Percentiles rank a stretch among this genome's conserved stretches.
These are phyloP conservation scores for Stachybotrys chlorohalonatus DNA, from an alignment of 2,329 filamentous ascomycete species.

Conservation along the genomic window DNA sequence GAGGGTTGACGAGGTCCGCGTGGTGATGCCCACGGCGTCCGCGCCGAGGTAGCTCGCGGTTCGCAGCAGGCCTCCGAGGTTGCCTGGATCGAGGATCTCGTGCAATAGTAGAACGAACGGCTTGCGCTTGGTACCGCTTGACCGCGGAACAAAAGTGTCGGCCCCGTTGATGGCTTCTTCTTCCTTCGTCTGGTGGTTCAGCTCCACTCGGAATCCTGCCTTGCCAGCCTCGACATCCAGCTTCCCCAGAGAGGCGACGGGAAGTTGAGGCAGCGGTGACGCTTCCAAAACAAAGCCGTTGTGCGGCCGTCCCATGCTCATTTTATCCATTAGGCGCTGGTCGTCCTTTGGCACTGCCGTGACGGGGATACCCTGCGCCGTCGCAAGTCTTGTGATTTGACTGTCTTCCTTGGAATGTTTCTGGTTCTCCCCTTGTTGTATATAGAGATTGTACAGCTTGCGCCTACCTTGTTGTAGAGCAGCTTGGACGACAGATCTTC, in stretches of 20 bases:
- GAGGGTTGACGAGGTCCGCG: constrained; percentile 62
- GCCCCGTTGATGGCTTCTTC: constrained; percentile 66
- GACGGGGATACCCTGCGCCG: constrained; percentile 41
- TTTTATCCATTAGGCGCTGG: constrained; percentile 68
- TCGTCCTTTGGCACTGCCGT: constrained; percentile 50
- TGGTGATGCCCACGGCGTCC: constrained; percentile 71
- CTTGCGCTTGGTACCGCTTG: constrained; percentile 30
- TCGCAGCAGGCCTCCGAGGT: constrained; percentile 81
- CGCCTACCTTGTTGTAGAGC: constrained; percentile 60
- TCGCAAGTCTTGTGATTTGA: constrained; percentile 36
- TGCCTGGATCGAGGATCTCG: constrained; percentile 75
- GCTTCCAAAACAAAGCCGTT: constrained; percentile 85
- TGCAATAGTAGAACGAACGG: constrained; percentile 69
- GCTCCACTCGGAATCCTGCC: constrained; percentile 46
- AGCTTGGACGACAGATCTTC: constrained; percentile 69
- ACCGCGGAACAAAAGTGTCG: constrained; percentile 34
- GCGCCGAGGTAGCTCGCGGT: constrained; percentile 87
- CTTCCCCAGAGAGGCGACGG: constrained; percentile 48
- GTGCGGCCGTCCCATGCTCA: constrained; percentile 75
- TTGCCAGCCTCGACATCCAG: constrained; percentile 33
- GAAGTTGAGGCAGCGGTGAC: constrained; percentile 68
- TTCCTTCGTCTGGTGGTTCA: constrained; percentile 64
- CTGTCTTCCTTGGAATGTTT: constrained; percentile 37
- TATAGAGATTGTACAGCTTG: constrained; percentile 76
- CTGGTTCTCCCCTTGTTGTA: constrained; percentile 53